Evolutionary conservation across 345 rosid genomes (phyloP).

Genomic region (Acer saccharum): DNA sequence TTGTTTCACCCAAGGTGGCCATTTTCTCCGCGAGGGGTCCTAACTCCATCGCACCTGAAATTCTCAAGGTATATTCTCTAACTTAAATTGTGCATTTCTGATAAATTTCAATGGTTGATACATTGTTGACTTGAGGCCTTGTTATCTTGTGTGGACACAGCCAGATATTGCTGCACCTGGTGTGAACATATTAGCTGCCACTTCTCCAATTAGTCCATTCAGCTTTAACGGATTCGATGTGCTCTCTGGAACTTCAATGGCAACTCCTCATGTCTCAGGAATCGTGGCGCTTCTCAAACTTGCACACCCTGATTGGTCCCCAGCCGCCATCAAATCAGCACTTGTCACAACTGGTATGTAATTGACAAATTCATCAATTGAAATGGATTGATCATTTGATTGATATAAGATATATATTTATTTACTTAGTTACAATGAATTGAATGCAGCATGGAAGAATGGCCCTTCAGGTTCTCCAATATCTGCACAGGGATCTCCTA

Average conservation of each 20-base stretch:
- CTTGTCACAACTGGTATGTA: conserved; percentile 44
- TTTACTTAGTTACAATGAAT: no score
- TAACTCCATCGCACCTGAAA: neutral
- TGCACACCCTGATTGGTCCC: conserved; percentile 44
- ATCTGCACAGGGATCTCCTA: neutral
- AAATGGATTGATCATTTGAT: no score
- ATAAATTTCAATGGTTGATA: neutral
- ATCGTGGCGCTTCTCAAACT: conserved; percentile 43
- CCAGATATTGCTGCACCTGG: conserved; percentile 54
- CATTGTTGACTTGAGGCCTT: neutral
- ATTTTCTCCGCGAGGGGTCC: conserved; percentile 45
- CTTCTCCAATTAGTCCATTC: conserved; percentile 18
- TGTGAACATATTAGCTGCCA: conserved; percentile 44
- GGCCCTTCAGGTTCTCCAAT: conserved; percentile 29
- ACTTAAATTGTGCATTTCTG: neutral
- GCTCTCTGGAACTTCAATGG: conserved; percentile 44
- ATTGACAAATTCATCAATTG: no score
- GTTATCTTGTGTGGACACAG: conserved; percentile 20
- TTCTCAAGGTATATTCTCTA: conserved; percentile 15
- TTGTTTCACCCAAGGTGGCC: conserved; percentile 39
- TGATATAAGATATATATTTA: no score
- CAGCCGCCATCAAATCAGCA: conserved; percentile 50
- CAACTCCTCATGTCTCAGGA: conserved; percentile 42
- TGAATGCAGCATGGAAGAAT: conserved; percentile 37
- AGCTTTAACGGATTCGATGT: conserved; percentile 20